Evolutionary conservation across 1,284 basidiomycete species (phyloP).

Genomic region (Ustilago vetiveriae): DNA sequence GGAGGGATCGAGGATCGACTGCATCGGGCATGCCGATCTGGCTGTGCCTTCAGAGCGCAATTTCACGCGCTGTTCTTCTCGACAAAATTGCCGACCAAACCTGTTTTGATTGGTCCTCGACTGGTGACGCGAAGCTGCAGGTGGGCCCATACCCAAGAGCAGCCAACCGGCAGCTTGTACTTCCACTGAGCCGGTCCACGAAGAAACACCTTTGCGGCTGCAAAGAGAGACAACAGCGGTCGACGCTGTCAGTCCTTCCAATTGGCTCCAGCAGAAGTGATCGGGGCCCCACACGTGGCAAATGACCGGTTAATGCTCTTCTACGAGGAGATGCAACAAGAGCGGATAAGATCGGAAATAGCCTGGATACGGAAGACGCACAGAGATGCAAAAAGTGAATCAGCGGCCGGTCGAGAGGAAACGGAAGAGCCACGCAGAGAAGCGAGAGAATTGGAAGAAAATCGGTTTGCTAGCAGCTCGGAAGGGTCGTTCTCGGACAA

Average conservation of each 20-base stretch:
- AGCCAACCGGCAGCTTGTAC: neutral
- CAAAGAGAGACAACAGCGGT: neutral
- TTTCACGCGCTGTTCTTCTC: constrained; percentile 18
- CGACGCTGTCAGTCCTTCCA: no score
- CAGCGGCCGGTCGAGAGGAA: no score
- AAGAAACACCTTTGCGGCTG: neutral
- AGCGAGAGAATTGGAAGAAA: neutral
- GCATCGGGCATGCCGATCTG: constrained; percentile 1
- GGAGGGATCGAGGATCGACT: no score
- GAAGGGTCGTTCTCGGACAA: no score
- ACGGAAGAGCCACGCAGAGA: neutral
- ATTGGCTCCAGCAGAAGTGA: neutral
- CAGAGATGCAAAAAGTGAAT: constrained; percentile 9
- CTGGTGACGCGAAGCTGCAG: constrained; percentile 19
- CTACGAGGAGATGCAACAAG: neutral
- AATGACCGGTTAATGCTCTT: no score
- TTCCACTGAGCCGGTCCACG: constrained; percentile 1
- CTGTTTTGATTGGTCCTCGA: constrained; percentile 18
- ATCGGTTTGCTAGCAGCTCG: no score
- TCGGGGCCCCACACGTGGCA: neutral
- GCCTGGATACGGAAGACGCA: no score
- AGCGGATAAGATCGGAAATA: constrained; percentile 29
- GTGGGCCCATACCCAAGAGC: neutral
- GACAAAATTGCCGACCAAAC: neutral
- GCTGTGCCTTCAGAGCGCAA: neutral